phyloP scores from a whole-genome alignment of 495 filamentous ascomycete genomes.

The Penicillium nucicola region DNA sequence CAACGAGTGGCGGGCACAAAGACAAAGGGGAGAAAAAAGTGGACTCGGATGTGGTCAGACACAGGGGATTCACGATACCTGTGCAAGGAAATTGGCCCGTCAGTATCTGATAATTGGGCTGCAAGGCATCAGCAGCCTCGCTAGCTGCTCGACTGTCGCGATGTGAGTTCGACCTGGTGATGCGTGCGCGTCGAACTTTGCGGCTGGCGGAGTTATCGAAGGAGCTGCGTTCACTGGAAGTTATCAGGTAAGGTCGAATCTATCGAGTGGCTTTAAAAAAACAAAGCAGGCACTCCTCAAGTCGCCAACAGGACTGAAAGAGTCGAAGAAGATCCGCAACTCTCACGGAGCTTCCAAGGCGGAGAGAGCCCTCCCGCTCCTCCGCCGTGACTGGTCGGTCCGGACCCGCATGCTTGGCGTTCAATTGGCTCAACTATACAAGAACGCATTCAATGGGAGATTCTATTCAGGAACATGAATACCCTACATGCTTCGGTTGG shows the following conservation, averaged over 20 bases:
- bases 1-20: not conserved
- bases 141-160: not conserved
- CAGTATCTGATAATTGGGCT: not conserved
- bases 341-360: slow-evolving; percentile 1
- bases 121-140: too few relatives aligned
- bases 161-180: not conserved
- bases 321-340: not conserved
- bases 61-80: not conserved
- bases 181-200: slow-evolving; percentile 4
- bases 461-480: too few relatives aligned
- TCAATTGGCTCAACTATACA: not conserved
- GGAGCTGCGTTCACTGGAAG: not conserved
- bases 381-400: slow-evolving; percentile 3
- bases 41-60: not conserved
- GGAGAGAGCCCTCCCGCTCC: slow-evolving; percentile 3
- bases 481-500: too few relatives aligned
- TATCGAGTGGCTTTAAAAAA: not conserved
- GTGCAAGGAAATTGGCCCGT: not conserved
- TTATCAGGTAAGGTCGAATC: not conserved
- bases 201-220: not conserved
- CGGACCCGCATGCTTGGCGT: slow-evolving; percentile 1
- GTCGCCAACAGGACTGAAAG: not conserved
- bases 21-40: not conserved
- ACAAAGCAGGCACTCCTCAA: not conserved
- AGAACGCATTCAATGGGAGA: too few relatives aligned